A percentile compares a stretch with the other conserved stretches of the same genome.
phyloP scores from a whole-genome alignment of 163 green algal genomes.

The Volvox carteri region DNA sequence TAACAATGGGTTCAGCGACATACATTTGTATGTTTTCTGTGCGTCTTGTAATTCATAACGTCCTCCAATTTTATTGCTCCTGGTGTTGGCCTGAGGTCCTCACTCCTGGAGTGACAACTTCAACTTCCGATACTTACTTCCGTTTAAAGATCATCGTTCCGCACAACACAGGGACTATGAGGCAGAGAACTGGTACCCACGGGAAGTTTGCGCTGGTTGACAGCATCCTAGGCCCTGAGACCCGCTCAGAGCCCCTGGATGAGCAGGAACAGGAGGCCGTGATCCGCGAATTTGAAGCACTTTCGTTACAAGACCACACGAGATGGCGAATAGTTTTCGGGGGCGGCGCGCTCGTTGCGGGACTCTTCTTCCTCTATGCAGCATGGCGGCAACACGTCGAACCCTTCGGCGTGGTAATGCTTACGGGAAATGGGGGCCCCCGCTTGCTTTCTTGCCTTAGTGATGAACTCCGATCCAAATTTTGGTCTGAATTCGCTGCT shows the following conservation, averaged over 20 bases:
- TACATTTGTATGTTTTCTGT: too few species aligned
- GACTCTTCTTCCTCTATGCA: slow-evolving; percentile 49
- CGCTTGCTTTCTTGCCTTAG: background rate
- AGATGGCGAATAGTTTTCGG: slow-evolving; percentile 10
- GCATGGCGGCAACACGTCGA: slow-evolving; percentile 44
- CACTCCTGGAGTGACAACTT: too few species aligned
- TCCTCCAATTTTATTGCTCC: too few species aligned
- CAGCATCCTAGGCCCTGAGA: background rate
- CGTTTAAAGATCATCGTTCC: background rate
- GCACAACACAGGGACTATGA: background rate
- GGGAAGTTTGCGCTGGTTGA: slow-evolving; percentile 7
- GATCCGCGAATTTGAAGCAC: slow-evolving; percentile 30
- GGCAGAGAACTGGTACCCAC: background rate
- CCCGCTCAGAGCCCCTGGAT: slow-evolving; percentile 22
- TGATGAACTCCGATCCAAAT: background rate
- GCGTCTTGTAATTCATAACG: too few species aligned
- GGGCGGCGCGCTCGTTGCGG: background rate
- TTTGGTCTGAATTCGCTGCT: background rate
- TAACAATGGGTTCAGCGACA: too few species aligned
- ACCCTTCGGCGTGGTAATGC: slow-evolving; percentile 41
- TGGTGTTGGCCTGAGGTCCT: too few species aligned
- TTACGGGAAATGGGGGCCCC: background rate
- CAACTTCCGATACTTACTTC: background rate
- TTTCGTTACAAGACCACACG: background rate
- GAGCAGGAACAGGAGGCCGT: slow-evolving; percentile 37